Conservation (phyloP, 73 alveolate genomes). For the Effrenium voratum region DNA sequence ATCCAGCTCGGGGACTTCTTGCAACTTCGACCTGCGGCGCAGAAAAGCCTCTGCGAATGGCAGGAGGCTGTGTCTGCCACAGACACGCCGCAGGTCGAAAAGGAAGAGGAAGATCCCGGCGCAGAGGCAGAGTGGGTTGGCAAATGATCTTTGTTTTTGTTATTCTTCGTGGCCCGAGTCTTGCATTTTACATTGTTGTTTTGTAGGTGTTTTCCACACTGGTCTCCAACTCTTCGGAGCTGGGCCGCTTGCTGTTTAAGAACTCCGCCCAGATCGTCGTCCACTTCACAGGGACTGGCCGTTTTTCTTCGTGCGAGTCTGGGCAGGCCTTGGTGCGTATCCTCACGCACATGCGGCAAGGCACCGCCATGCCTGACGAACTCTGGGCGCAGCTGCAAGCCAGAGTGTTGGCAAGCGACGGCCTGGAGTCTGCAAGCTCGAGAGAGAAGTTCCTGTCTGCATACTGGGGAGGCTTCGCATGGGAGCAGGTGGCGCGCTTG, state of each 20-base stretch:
- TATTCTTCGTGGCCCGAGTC: too few species aligned
- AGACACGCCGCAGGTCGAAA: neutral
- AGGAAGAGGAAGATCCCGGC: neutral
- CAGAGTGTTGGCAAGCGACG: neutral
- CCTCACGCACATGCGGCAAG: neutral
- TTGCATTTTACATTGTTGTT: too few species aligned
- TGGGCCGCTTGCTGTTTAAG: slow-evolving; percentile 30
- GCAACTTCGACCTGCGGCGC: neutral
- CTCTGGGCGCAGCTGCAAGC: slow-evolving; percentile 18
- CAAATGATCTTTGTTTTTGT: neutral
- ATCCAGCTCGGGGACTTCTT: slow-evolving; percentile 3
- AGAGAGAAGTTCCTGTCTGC: neutral
- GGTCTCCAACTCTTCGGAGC: neutral
- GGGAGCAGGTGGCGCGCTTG: slow-evolving; percentile 52
- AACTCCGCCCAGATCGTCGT: neutral
- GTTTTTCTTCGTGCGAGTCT: neutral
- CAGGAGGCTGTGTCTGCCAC: neutral
- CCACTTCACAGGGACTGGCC: slow-evolving; percentile 40
- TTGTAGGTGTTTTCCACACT: neutral
- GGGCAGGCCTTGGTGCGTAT: slow-evolving; percentile 5
- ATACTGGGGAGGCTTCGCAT: slow-evolving; percentile 48
- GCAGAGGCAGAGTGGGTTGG: neutral
- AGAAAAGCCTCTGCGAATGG: slow-evolving; percentile 29
- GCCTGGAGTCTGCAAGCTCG: neutral
- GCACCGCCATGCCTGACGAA: neutral